Evolutionary conservation across 1,284 basidiomycete species (phyloP).

Genomic region (Cystobasidium slooffiae): DNA sequence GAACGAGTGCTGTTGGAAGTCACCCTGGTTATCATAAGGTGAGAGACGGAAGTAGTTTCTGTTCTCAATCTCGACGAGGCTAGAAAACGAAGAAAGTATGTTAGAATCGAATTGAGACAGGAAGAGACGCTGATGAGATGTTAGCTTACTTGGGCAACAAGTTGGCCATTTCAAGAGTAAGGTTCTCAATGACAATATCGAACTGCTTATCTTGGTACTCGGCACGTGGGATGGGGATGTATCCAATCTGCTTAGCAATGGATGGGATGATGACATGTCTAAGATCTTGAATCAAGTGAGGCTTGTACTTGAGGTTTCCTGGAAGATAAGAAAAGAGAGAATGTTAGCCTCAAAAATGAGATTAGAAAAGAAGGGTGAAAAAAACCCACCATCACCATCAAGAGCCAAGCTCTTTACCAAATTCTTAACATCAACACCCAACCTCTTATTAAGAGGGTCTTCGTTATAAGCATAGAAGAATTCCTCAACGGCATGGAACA

Average conservation of each 20-base stretch:
- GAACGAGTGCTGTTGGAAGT: slow-evolving; percentile 56
- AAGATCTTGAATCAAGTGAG: slow-evolving; percentile 80
- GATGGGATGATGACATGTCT: slow-evolving; percentile 78
- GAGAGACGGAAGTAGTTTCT: slow-evolving; percentile 83
- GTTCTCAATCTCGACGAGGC: slow-evolving; percentile 77
- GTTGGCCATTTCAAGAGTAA: slow-evolving; percentile 82
- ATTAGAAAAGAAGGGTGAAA: too few relatives aligned
- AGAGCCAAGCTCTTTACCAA: slow-evolving; percentile 81
- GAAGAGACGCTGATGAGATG: slow-evolving; percentile 27
- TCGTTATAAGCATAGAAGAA: slow-evolving; percentile 85
- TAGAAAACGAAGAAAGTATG: slow-evolving; percentile 50
- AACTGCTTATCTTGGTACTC: slow-evolving; percentile 79
- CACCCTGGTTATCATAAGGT: slow-evolving; percentile 77
- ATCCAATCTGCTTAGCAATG: slow-evolving; percentile 76
- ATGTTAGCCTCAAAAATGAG: not conserved
- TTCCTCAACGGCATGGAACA: slow-evolving; percentile 70
- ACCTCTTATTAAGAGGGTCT: slow-evolving; percentile 76
- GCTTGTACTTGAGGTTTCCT: slow-evolving; percentile 79
- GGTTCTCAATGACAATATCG: slow-evolving; percentile 90
- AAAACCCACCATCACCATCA: slow-evolving; percentile 66
- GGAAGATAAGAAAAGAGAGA: not conserved
- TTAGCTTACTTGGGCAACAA: slow-evolving; percentile 65
- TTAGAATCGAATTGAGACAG: slow-evolving; percentile 57
- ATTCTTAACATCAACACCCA: slow-evolving; percentile 56
- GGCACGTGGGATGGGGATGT: slow-evolving; percentile 86